Base-by-base conservation (phyloP, 2,329 filamentous ascomycete genomes). In the Rhynchosporium secalis region DNA sequence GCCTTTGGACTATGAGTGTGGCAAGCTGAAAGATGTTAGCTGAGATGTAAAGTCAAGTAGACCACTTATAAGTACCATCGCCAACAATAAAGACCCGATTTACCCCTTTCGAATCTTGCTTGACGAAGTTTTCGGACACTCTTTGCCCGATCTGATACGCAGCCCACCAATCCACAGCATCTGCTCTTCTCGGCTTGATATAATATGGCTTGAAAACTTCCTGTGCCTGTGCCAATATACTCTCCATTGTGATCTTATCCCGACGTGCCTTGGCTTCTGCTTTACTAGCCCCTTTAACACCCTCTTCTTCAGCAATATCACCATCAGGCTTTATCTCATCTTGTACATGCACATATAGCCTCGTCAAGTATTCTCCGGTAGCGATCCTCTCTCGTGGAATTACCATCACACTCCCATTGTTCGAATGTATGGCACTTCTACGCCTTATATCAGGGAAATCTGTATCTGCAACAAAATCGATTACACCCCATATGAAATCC, bases 161-260 rank as follows among this genome's bases (percentile, higher is more conserved):
- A 4, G 80, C 83, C 80, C 83, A 86, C 84, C 84, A 86, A 41
- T 68, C 89, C 82, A 77, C 91, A 87, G 12, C 87, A 38, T 86
- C 85, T 26, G 86, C 87, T 76, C 88, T 91, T 75, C 86, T 77
- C 81, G 82, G 85, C 59, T 82, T 76, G 52, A 86, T 77, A 64
- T 75, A 76, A 69, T 83, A 86, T 2, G 84, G 84, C 2, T 79
- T 78, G 76, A 86, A 81, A 59, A 86, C 85, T 68, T 82, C 78
- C 70, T 78, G 80, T 5, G 86, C 86, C 40, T 85, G 83, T 67
- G 83, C 79, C 80, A 90, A 89, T 59, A 91, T 87, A 67, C 88
- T 89, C 38, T 88, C 83, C 64, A 88, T 81, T 4, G 85, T 81
- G 5, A 75, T 74, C 36, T 73, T 71, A 0, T 66, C 60, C 31